Conservation (phyloP, 2,329 filamentous ascomycete species). For the Colletotrichum godetiae region DNA sequence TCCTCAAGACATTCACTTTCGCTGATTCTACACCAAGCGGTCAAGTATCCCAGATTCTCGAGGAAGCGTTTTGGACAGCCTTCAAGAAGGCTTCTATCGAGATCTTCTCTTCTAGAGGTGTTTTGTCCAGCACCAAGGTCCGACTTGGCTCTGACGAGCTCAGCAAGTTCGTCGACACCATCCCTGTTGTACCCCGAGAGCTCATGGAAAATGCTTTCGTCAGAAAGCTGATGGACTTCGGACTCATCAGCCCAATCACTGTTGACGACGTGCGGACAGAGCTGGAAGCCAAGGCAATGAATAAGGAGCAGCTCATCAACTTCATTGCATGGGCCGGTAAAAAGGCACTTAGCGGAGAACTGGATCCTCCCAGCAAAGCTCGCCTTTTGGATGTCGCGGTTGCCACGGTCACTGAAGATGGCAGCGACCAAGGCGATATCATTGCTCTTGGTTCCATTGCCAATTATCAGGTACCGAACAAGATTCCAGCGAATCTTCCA, state of each 20-base stretch:
- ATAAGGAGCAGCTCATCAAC: conserved; percentile 79
- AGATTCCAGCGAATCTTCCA: conserved; percentile 84
- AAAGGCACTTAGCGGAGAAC: conserved; percentile 76
- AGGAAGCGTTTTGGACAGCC: conserved; percentile 96
- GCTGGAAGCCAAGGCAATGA: conserved; percentile 84
- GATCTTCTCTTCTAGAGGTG: conserved; percentile 86
- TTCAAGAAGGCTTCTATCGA: conserved; percentile 86
- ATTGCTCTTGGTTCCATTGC: conserved; percentile 81
- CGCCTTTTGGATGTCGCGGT: conserved; percentile 83
- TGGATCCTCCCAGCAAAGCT: conserved; percentile 75
- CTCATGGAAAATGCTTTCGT: conserved; percentile 82
- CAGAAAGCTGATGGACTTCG: conserved; percentile 83
- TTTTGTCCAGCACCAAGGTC: conserved; percentile 85
- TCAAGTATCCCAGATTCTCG: conserved; percentile 86
- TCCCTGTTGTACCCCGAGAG: conserved; percentile 85
- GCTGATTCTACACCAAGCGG: conserved; percentile 89
- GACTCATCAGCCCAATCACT: conserved; percentile 87
- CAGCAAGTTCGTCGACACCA: conserved; percentile 83
- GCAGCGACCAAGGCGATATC: conserved; percentile 73
- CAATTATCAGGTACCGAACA: conserved; percentile 80
- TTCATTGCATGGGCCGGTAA: conserved; percentile 87
- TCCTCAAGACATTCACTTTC: conserved; percentile 88
- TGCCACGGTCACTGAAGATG: conserved; percentile 71
- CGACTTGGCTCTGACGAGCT: conserved; percentile 77
- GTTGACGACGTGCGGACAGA: conserved; percentile 87